Percentiles rank a stretch among this genome's conserved stretches.
These are phyloP conservation scores for Zychaea mexicana DNA, from an alignment of 371 early-diverging fungal genomes.

Conservation along the genomic window DNA sequence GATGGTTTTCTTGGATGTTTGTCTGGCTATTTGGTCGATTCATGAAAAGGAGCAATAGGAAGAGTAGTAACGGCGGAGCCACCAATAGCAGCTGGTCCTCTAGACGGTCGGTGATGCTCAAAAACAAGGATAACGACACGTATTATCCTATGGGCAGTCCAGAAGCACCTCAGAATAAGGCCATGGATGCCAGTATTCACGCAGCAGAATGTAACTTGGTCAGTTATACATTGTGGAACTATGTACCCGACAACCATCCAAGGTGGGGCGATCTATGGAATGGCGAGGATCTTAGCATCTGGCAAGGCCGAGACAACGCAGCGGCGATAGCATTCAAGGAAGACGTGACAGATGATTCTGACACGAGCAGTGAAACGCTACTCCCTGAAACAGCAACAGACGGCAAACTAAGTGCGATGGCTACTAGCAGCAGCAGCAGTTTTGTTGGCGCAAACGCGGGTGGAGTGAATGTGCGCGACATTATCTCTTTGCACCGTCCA, in stretches of 20 bases:
- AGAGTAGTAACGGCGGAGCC: not conserved
- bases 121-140: not conserved
- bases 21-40: conserved; percentile 6
- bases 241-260: conserved; percentile 60
- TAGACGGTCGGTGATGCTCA: no score
- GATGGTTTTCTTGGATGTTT: not conserved
- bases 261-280: conserved; percentile 76
- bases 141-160: conserved; percentile 17
- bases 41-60: not conserved
- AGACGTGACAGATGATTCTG: not conserved
- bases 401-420: not conserved
- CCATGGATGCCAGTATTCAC: conserved; percentile 71
- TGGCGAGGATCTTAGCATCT: conserved; percentile 69
- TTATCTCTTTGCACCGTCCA: conserved; percentile 40
- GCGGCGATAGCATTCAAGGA: not conserved
- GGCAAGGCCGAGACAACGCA: conserved; percentile 23
- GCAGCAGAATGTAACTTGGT: conserved; percentile 66
- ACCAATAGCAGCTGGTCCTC: not conserved
- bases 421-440: not conserved
- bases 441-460: not conserved
- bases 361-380: conserved; percentile 13
- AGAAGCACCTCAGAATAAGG: conserved; percentile 58
- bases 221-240: conserved; percentile 71
- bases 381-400: conserved; percentile 6
- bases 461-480: conserved; percentile 25